Evolutionary conservation across 2,329 filamentous ascomycete species (phyloP), one percentile per base, ranked within the genome.

Genomic region (Aspergillus ibericus): DNA sequence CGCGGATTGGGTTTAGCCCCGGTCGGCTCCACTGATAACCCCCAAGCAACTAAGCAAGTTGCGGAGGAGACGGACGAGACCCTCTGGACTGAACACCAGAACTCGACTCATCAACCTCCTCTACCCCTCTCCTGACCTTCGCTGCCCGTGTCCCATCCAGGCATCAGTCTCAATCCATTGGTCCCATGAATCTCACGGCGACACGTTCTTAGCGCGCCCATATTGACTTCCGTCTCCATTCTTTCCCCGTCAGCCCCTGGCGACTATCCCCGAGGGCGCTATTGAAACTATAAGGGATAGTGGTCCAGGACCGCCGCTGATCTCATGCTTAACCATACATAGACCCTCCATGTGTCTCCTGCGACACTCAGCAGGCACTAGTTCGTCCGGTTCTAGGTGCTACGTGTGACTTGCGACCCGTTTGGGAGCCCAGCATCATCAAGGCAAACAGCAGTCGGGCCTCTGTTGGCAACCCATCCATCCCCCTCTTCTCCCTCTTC

Each of bases 221-320:
- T n/a, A 16, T 27, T 7, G 15, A 29, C 5, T 35, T 35, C 16
- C 29, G 29, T 34, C 47, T 16, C 34, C 18, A 35, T 27, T 18
- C 16, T 22, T 20, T 42, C 56, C 56, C 40, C 55, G 16, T 50
- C 53, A 44, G 48, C 53, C 60, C 56, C 60, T 59, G 55, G 53
- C 38, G 38, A 13, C 38, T 10, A n/a, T 22, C n/a, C 35, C 40
- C 38, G 35, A 29, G 42, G 51, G 47, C 56, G 46, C 59, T 63
- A 61, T 59, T 63, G 61, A 48, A 34, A 51, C 44, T 48, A 56
- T 49, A 51, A 44, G 34, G 50, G 60, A 55, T 62, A 62, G 60
- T 40, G 48, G 52, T 48, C 35, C 47, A 56, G 40, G 32, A 29
- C 22, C 48, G 44, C 46, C 54, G 61, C 61, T 59, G 61, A 63